Percentiles rank a stretch among this genome's conserved stretches.
phyloP scores from a whole-genome alignment of 2,329 filamentous ascomycete genomes.

The Aspergillus sclerotialis region DNA sequence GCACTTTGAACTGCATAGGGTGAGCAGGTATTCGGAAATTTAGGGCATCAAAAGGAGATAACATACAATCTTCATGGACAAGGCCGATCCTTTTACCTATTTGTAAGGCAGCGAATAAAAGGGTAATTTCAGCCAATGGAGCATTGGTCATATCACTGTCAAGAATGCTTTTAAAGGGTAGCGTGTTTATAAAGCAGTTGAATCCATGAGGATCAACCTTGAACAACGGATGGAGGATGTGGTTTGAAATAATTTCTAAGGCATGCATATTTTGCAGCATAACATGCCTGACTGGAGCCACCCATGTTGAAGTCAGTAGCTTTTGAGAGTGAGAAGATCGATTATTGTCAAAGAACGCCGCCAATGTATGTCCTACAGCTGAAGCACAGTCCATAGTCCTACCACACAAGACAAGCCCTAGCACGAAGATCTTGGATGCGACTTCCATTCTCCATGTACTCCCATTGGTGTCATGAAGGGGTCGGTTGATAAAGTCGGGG shows the following conservation, averaged over 20 bases:
- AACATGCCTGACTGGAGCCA: constrained; percentile 27
- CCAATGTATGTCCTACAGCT: constrained; percentile 20
- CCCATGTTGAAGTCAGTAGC: constrained; percentile 25
- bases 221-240: constrained; percentile 31
- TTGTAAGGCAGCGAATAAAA: constrained; percentile 62
- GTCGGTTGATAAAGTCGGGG: constrained; percentile 10
- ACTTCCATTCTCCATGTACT: constrained; percentile 5
- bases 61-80: constrained; percentile 59
- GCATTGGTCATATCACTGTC: constrained; percentile 40
- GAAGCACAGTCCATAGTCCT: constrained; percentile 23
- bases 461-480: constrained; percentile 8
- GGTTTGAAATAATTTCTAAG: constrained; percentile 29
- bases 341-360: constrained; percentile 23
- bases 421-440: constrained; percentile 23
- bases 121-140: constrained; percentile 48
- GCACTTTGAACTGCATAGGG: constrained; percentile 19
- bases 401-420: constrained; percentile 25
- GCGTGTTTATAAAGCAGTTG: constrained; percentile 47
- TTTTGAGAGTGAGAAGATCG: constrained; percentile 10
- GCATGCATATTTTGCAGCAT: constrained; percentile 28
- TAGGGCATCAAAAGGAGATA: no score
- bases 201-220: constrained; percentile 27
- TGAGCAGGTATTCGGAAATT: constrained; percentile 7
- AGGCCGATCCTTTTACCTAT: constrained; percentile 64
- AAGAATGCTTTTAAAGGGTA: constrained; percentile 48